Evolutionary conservation across 805 yeast species (phyloP).

Genomic region (Ogataea methylovora): DNA sequence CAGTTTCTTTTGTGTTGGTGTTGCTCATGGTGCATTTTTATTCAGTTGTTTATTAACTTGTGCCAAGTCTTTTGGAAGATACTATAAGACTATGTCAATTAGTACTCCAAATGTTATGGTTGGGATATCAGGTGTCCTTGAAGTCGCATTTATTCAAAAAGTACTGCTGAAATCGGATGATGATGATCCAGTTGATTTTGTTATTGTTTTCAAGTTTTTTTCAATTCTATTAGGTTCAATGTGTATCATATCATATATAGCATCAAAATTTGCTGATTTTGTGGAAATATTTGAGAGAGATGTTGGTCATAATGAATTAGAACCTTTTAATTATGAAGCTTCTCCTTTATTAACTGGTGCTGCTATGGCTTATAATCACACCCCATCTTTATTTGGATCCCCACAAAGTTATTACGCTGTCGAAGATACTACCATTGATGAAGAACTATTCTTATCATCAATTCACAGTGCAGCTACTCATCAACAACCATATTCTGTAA

Average conservation of each 20-base stretch:
- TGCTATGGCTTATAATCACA: constrained; percentile 9
- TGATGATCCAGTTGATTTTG: constrained; percentile 5
- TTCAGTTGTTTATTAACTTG: constrained; percentile 68
- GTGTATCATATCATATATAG: constrained; percentile 15
- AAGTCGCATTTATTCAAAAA: constrained; percentile 16
- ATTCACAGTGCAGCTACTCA: constrained; percentile 5
- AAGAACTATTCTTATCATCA: constrained; percentile 1
- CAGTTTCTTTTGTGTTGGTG: constrained; percentile 55
- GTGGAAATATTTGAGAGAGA: constrained; percentile 18
- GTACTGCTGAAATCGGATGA: constrained; percentile 9
- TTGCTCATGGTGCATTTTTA: constrained; percentile 62
- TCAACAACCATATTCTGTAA: constrained; percentile 7
- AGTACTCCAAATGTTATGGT: constrained; percentile 60
- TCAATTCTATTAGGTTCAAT: not conserved
- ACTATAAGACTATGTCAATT: constrained; percentile 68
- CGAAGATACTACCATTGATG: not conserved
- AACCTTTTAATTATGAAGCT: constrained; percentile 23
- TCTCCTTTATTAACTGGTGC: constrained; percentile 27
- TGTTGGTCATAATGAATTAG: constrained; percentile 14
- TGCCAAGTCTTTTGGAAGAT: constrained; percentile 65
- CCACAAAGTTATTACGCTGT: constrained; percentile 7
- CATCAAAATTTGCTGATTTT: constrained; percentile 21
- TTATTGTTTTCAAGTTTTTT: constrained; percentile 6
- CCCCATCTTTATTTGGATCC: constrained; percentile 13
- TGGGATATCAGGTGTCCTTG: constrained; percentile 19